These are phyloP conservation scores for Phytophthora pistaciae DNA, from an alignment of 352 stramenopile species.

Conservation along the genomic window DNA sequence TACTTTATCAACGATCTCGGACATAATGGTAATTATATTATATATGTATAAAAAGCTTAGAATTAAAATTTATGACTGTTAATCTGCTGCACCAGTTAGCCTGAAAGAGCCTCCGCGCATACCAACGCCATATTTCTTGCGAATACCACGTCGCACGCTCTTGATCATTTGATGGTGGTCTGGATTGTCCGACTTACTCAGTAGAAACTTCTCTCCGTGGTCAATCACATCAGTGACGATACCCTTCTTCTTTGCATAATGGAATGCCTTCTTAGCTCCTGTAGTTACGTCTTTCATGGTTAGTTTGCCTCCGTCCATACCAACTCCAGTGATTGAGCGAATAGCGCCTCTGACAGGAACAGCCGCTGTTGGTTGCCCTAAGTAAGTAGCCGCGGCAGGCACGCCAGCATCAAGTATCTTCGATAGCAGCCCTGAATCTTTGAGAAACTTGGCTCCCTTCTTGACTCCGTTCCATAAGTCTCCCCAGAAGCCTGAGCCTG, in stretches of 20 bases:
- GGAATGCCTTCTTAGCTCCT: not conserved
- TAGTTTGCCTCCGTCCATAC: not conserved
- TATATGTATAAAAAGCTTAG: too few relatives aligned
- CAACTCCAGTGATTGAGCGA: not conserved
- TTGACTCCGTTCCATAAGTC: not conserved
- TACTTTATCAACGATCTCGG: too few relatives aligned
- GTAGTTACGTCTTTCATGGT: not conserved
- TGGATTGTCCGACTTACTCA: not conserved
- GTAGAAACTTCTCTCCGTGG: not conserved
- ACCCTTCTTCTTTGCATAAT: not conserved
- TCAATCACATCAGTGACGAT: not conserved
- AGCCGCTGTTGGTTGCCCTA: not conserved
- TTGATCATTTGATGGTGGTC: not conserved
- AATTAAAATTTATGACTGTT: too few relatives aligned
- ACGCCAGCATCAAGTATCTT: not conserved
- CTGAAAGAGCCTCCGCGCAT: not conserved
- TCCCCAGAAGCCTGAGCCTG: not conserved
- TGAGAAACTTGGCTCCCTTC: not conserved
- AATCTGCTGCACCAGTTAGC: not conserved
- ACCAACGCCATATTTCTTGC: not conserved
- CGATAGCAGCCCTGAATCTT: not conserved
- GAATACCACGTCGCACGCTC: not conserved
- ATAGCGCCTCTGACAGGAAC: not conserved
- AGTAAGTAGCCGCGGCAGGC: not conserved
- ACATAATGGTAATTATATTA: too few relatives aligned